Conservation (phyloP, 1,139 yeast species). For the Taphrina populina region DNA sequence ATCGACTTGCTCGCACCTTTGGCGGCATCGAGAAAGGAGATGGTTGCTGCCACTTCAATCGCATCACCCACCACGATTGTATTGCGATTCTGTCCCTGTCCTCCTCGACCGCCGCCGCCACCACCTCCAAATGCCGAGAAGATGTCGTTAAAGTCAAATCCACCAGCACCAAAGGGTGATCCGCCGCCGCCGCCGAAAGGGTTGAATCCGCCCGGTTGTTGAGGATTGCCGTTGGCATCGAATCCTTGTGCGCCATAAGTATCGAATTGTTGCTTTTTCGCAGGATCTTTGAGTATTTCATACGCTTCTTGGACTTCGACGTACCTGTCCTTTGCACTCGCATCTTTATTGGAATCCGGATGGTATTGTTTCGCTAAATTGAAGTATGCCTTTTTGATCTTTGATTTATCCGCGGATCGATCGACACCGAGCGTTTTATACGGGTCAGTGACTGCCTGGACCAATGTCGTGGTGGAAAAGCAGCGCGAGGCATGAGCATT, state of each 20-base stretch:
- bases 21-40: slow-evolving; percentile 82
- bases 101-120: slow-evolving; percentile 45
- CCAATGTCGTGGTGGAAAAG: slow-evolving; percentile 36
- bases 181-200: slow-evolving; percentile 42
- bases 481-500: slow-evolving; percentile 22
- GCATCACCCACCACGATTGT: slow-evolving; percentile 72
- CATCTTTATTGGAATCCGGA: slow-evolving; percentile 93
- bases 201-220: slow-evolving; percentile 42
- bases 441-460: slow-evolving; percentile 60
- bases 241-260: slow-evolving; percentile 88
- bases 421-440: slow-evolving; percentile 78
- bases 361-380: slow-evolving; percentile 83
- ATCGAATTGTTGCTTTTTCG: slow-evolving; percentile 84
- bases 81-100: slow-evolving; percentile 44
- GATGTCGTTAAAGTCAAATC: slow-evolving; percentile 76
- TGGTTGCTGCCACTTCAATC: slow-evolving; percentile 68
- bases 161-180: slow-evolving; percentile 43
- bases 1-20: slow-evolving; percentile 69
- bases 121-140: slow-evolving; percentile 73
- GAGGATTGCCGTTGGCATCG: slow-evolving; percentile 54
- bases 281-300: slow-evolving; percentile 83
- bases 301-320: slow-evolving; percentile 93
- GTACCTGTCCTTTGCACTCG: slow-evolving; percentile 80
- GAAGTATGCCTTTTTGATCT: slow-evolving; percentile 90
- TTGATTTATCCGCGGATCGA: slow-evolving; percentile 67